Base-by-base conservation (phyloP, 2,329 filamentous ascomycete species). In the Coniochaeta ligniaria region DNA sequence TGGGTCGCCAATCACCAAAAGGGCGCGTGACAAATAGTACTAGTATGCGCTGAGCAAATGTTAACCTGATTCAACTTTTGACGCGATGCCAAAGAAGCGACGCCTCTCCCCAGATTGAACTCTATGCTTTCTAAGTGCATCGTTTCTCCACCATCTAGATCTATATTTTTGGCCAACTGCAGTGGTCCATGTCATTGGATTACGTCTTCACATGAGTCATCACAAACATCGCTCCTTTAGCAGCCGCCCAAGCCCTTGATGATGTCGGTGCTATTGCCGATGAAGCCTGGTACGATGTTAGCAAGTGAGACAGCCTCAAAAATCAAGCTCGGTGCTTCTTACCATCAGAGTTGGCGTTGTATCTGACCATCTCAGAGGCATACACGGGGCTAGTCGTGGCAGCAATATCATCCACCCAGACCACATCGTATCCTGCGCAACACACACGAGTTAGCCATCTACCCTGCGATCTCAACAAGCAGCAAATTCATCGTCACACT, bases 341-440 rank as follows among this genome's bases (percentile, higher is more conserved):
- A 38, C 54, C 54, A 57, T 52, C 20, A 9, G 61, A 58, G 59
- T 72, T 64, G 0, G 67, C 66, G 61, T 71, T 70, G 58, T 69
- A 71, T 22, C 61, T 64, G 4, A 65, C 66, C 69, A 71, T 70
- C 55, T 70, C 64, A 57, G 66, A 65, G 2, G 69, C 69, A 60
- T 65, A 70, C 57, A 66, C 67, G 2, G 70, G 71, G 62, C 68
- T 70, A 11, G 68, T 67, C 16, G 69, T 70, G 9, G 66, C 68
- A 6, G 66, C 59, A 31, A 68, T 68, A 55, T 71, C 69, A 47
- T 70, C 67, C 20, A 70, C 68, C 43, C 68, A 70, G 4, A 70
- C 66, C 28, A 69, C 65, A 59, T 71, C 69, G 58, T 68, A 71
- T 45, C 60, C 60, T 60, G 24, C 6, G 14, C 35, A 43, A 20